phyloP scores from a whole-genome alignment of 1,139 yeast species.

The Saccharomyces hybrid region DNA sequence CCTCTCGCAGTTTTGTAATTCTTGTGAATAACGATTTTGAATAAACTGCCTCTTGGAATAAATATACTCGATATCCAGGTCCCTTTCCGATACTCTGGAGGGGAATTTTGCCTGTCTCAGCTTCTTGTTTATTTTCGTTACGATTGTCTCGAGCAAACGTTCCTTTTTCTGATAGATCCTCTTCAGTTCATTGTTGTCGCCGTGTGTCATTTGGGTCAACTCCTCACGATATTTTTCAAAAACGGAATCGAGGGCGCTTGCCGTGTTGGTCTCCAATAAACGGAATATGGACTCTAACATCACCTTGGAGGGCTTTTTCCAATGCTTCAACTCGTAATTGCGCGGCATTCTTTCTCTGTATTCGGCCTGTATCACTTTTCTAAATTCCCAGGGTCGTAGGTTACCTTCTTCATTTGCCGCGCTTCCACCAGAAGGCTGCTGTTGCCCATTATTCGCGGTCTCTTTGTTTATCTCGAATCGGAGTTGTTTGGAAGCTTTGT shows the following conservation, averaged over 20 bases:
- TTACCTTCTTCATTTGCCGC: constrained; percentile 15
- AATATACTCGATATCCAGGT: constrained; percentile 27
- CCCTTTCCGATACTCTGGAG: constrained; percentile 20
- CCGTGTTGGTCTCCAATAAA: constrained; percentile 22
- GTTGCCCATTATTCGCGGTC: neutral
- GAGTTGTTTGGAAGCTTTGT: neutral
- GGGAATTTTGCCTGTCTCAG: constrained; percentile 24
- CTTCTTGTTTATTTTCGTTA: constrained; percentile 19
- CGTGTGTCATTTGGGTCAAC: constrained; percentile 12
- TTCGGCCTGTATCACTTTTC: constrained; percentile 16
- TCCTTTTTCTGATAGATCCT: constrained; percentile 18
- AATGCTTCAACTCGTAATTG: constrained; percentile 17
- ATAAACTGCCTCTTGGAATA: constrained; percentile 26
- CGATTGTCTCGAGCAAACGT: constrained; percentile 19
- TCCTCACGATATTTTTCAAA: constrained; percentile 20
- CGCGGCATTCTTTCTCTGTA: constrained; percentile 20
- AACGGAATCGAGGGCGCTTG: constrained; percentile 18
- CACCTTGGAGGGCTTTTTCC: constrained; percentile 20
- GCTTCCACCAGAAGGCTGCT: constrained; percentile 2
- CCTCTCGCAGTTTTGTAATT: constrained; percentile 20
- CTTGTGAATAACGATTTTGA: constrained; percentile 23
- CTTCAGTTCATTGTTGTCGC: constrained; percentile 10
- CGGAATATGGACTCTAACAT: constrained; percentile 19
- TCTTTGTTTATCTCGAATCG: neutral
- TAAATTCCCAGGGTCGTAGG: constrained; percentile 25